Evolutionary conservation across 2,329 filamentous ascomycete genomes (phyloP), one percentile per base, ranked within the genome.

Genomic region (Sclerotiophoma versabilis): DNA sequence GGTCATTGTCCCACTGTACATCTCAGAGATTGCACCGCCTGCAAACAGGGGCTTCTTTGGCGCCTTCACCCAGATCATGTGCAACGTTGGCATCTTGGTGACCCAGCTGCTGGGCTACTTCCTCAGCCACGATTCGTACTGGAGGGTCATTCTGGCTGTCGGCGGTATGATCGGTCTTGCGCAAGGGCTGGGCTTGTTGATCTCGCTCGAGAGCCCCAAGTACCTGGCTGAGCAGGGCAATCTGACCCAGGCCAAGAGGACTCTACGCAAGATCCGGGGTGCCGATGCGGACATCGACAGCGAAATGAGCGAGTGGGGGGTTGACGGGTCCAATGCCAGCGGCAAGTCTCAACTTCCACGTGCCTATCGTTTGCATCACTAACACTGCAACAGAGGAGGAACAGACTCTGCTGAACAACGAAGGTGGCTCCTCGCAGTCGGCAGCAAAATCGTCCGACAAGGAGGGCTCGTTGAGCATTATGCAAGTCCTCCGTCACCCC

Each of bases 1-100:
- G 2, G 95, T 99, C 17, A 91, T 97, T 29, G 92, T 96, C 2
- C 95, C 95, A 0, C 85, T 99, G 17, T 99, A 96, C 79, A 92
- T 99, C 64, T 93, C 92, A 38, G 95, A 99, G 75, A 84, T 97
- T 22, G 88, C 93, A 0, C 95, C 93, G 32, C 75, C 75, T 1
- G 72, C 70, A 14, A 84, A 88, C 61, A 85, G 87, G 49, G 93
- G 92, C 5, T 86, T 96, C 59, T 98, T 96, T 65, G 86, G 86
- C 10, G 80, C 82, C 29, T 89, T 96, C 76, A 98, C 95, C 0
- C 93, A 99, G 73, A 87, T 98, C 69, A 93, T 92, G 76, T 93
- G 93, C 79, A 98, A 98, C 69, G 79, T 93, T 20, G 95, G 95
- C 50, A 97, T 99, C 47, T 77, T 99, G 36, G 77, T 86, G 22